phyloP scores from a whole-genome alignment of 164 flowering plant genomes.

The Saururus chinensis region DNA sequence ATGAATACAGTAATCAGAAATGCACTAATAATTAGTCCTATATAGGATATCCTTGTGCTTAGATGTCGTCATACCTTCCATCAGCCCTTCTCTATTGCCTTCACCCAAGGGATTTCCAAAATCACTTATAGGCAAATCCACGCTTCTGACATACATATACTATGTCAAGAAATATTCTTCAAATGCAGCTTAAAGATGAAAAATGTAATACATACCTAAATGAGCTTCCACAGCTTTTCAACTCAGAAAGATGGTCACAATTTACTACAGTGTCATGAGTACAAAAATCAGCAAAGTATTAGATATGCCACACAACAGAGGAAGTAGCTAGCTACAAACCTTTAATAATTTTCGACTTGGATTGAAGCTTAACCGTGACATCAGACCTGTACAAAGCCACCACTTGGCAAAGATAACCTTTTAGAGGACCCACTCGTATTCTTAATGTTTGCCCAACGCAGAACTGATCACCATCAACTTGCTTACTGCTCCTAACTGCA shows the following conservation, averaged over 20 bases:
- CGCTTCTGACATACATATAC: not conserved
- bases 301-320: not conserved
- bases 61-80: not conserved
- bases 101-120: conserved; percentile 1
- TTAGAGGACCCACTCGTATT: conserved; percentile 80
- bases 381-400: conserved; percentile 64
- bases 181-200: not conserved
- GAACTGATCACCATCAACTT: conserved; percentile 48
- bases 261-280: conserved; percentile 44
- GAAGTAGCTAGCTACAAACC: conserved; percentile 32
- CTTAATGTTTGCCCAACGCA: conserved; percentile 82
- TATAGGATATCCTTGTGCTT: not conserved
- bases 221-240: conserved; percentile 35
- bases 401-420: conserved; percentile 87
- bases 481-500: conserved; percentile 36
- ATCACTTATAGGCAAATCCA: not conserved
- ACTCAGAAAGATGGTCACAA: conserved; percentile 72
- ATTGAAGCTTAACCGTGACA: conserved; percentile 86
- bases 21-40: not conserved
- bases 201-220: conserved; percentile 21
- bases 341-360: conserved; percentile 67
- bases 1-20: not conserved
- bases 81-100: not conserved
- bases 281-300: not conserved
- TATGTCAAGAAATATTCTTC: not conserved